Evolutionary conservation across 164 flowering plant species (phyloP).

Genomic region (Litsea cubeba): DNA sequence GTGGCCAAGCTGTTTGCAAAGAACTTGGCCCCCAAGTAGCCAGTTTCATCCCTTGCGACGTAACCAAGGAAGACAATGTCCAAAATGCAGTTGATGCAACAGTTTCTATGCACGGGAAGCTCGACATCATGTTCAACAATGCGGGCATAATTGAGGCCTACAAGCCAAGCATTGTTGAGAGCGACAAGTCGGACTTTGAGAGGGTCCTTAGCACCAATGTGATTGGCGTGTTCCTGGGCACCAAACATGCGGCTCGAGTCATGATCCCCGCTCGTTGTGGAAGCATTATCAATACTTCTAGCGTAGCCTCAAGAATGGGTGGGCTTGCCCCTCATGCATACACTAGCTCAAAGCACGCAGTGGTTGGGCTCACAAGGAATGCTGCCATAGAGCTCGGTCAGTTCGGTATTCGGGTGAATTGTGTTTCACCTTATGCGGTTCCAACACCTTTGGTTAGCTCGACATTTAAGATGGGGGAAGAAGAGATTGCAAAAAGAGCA

Average conservation of each 20-base stretch:
- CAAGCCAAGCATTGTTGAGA: constrained; percentile 23
- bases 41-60: constrained; percentile 14
- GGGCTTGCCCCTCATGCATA: neutral
- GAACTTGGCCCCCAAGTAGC: constrained; percentile 1
- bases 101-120: constrained; percentile 26
- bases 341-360: neutral
- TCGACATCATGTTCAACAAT: constrained; percentile 49
- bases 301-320: neutral
- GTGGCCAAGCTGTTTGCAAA: neutral
- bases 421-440: neutral
- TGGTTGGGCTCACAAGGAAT: neutral
- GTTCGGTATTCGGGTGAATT: neutral
- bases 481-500: neutral
- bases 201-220: constrained; percentile 28
- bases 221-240: constrained; percentile 28
- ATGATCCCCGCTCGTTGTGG: constrained; percentile 5
- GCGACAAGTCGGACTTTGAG: constrained; percentile 29
- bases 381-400: neutral
- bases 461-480: neutral
- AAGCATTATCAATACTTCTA: constrained; percentile 6
- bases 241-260: constrained; percentile 11
- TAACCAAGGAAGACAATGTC: constrained; percentile 3
- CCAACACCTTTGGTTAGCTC: neutral
- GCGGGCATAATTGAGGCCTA: constrained; percentile 27
- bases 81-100: constrained; percentile 19